Conservation (phyloP, 805 yeast species). For the Schwanniomyces polymorphus region DNA sequence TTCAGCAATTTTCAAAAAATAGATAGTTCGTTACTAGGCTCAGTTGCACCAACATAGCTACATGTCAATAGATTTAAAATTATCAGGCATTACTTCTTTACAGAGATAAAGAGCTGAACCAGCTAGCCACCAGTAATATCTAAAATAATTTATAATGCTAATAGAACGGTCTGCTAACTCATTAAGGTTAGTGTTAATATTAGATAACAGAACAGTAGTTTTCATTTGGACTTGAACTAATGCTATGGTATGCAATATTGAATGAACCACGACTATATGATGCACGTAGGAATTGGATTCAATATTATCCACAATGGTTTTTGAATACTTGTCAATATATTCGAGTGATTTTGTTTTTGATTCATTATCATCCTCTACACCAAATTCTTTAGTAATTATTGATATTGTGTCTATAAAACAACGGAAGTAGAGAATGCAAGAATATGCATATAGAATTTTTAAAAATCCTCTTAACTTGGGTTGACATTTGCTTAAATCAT, state of each 20-base stretch:
- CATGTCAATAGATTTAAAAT: neutral
- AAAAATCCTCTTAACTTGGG: constrained; percentile 12
- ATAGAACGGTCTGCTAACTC: neutral
- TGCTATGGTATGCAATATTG: neutral
- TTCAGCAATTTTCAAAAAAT: too few species aligned
- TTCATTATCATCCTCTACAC: constrained; percentile 1
- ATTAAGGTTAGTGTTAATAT: constrained; percentile 3
- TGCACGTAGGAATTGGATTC: constrained; percentile 12
- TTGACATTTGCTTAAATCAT: constrained; percentile 7
- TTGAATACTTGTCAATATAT: constrained; percentile 13
- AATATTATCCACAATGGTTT: constrained; percentile 9
- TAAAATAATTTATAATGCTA: constrained; percentile 11
- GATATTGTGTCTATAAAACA: constrained; percentile 25
- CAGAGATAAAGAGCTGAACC: constrained; percentile 18
- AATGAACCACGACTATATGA: constrained; percentile 15
- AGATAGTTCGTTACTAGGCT: too few species aligned
- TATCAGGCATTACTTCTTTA: constrained; percentile 1
- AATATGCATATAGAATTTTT: constrained; percentile 13
- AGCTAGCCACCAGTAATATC: constrained; percentile 26
- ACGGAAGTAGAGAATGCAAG: constrained; percentile 21
- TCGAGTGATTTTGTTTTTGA: constrained; percentile 5
- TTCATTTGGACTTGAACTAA: neutral
- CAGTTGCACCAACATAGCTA: too few species aligned
- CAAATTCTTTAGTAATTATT: constrained; percentile 14
- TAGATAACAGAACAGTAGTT: neutral